phyloP scores from a whole-genome alignment of 2,329 filamentous ascomycete species.

The Fonsecaea erecta region DNA sequence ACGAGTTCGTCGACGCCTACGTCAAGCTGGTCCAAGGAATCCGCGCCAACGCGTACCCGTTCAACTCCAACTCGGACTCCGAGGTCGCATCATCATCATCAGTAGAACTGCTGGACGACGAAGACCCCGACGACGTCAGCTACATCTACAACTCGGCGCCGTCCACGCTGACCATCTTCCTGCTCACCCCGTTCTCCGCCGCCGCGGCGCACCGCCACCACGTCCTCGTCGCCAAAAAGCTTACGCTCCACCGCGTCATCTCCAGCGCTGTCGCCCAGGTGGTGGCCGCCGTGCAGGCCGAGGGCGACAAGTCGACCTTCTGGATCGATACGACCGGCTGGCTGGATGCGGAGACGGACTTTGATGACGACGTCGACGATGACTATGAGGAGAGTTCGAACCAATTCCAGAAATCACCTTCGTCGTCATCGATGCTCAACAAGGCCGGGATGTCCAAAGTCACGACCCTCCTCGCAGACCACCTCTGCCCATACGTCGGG shows the following conservation, averaged over 20 bases:
- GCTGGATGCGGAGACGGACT: constrained; percentile 40
- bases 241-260: constrained; percentile 19
- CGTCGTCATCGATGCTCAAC: constrained; percentile 18
- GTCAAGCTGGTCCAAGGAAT: constrained; percentile 45
- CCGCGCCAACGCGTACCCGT: constrained; percentile 38
- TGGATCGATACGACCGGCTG: constrained; percentile 50
- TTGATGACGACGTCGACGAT: no score
- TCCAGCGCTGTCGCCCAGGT: constrained; percentile 31
- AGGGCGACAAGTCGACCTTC: constrained; percentile 45
- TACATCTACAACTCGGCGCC: constrained; percentile 36
- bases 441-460: constrained; percentile 44
- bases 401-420: constrained; percentile 33
- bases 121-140: constrained; percentile 23
- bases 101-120: no score
- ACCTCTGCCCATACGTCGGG: constrained; percentile 44
- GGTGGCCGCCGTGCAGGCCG: constrained; percentile 41
- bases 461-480: constrained; percentile 44
- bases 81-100: no score
- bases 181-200: constrained; percentile 45
- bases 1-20: constrained; percentile 36
- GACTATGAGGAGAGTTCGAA: constrained; percentile 14
- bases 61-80: no score
- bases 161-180: constrained; percentile 43
- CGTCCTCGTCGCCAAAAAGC: constrained; percentile 42
- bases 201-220: no score